Evolutionary conservation across 495 filamentous ascomycete species (phyloP).

Genomic region (Aspergillus haitiensis): DNA sequence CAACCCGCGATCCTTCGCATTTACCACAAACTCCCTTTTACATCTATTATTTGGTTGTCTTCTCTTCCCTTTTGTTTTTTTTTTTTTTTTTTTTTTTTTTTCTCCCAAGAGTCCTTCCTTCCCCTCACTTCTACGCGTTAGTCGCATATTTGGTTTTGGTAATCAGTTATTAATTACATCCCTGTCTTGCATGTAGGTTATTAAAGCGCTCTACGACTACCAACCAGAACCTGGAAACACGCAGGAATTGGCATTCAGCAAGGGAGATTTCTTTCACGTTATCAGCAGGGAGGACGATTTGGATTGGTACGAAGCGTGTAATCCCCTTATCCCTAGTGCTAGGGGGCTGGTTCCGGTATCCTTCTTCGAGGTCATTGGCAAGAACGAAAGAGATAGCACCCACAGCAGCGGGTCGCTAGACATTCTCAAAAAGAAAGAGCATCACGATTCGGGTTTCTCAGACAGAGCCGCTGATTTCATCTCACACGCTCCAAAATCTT

Average conservation of each 20-base stretch:
- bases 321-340: constrained; percentile 83
- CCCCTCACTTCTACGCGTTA: constrained; percentile 10
- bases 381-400: constrained; percentile 78
- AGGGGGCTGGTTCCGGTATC: constrained; percentile 89
- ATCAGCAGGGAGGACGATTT: constrained; percentile 91
- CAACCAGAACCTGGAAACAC: constrained; percentile 60
- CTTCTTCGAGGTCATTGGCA: constrained; percentile 88
- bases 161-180: constrained; percentile 24
- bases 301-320: constrained; percentile 99
- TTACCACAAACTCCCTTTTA: not conserved
- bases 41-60: not conserved
- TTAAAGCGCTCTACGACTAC: constrained; percentile 95
- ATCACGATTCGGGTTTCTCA: constrained; percentile 79
- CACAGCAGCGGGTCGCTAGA: constrained; percentile 73
- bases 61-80: constrained; percentile 13
- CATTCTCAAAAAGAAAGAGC: constrained; percentile 56
- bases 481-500: constrained; percentile 27
- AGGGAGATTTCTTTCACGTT: constrained; percentile 98
- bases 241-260: constrained; percentile 85
- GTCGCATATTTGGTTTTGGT: constrained; percentile 9
- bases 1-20: constrained; percentile 11
- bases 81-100: constrained; percentile 12
- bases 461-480: constrained; percentile 53
- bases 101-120: not conserved
- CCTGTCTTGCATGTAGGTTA: constrained; percentile 63